Evolutionary conservation across 768 basidiomycete genomes (phyloP), one percentile per base, ranked within the genome.

Genomic region (Lepiota venenata): DNA sequence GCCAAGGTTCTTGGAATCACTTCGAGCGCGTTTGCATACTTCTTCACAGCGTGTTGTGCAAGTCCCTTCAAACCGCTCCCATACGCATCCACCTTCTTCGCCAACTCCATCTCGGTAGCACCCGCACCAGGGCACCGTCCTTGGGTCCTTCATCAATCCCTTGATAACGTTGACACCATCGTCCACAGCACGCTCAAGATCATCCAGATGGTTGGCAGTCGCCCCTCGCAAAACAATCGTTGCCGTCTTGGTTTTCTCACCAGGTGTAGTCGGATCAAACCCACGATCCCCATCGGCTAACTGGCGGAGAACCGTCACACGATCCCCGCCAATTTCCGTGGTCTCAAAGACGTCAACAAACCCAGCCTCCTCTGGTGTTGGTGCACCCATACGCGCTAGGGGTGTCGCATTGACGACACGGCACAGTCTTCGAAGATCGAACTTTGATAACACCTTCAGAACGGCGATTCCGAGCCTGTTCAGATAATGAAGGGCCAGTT

Each of bases 111-210:
- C 74, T 99, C 97, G 22, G 88, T 84, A 1, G 97, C 92, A 10
- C 96, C 97, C 6, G 94, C 97, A 3, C 97, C 97, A 6, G 97
- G n/a, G 88, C 1, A 98, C 90, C 55, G 98, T 75, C 43, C 95
- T 75, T 22, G 86, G 77, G 63, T 99, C 96, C 67, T 95, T 94
- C 64, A 99, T 71, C 59, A 99, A 69, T 25, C 88, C 80, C 71
- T 98, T 94, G 73, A 99, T 89, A 40, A 96, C 96, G 71, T 91
- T 94, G 59, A 95, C 93, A 22, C 96, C 97, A 63, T 98, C 95
- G 66, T 98, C 97, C 44, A 99, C 78, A 25, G 96, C 94, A 22
- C 97, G 83, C 70, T 99, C 96, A 32, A 99, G 82, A 68, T 98
- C 97, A 65, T 99, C 97, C 45, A 98, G 72, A 59, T 86, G 86